Conservation (phyloP, 257 asterid species). For the Nicotiana benthamiana region DNA sequence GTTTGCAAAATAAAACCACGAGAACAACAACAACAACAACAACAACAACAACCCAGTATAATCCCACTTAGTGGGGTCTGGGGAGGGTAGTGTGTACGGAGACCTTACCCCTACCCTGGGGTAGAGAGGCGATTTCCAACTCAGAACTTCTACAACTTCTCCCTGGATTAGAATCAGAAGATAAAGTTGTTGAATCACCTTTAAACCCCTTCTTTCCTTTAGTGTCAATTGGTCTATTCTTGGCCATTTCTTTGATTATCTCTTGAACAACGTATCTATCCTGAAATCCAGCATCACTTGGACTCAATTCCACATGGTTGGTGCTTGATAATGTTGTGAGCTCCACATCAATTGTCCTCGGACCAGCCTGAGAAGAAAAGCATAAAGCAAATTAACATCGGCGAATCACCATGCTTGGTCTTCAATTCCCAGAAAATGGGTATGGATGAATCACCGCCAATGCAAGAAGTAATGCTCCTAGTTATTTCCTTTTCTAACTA, state of each 20-base stretch:
- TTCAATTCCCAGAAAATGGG: not conserved
- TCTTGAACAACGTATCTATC: conserved; percentile 96
- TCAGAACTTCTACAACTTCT: not conserved
- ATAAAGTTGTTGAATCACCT: conserved; percentile 36
- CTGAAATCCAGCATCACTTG: conserved; percentile 93
- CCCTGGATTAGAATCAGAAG: not conserved
- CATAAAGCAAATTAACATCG: conserved; percentile 10
- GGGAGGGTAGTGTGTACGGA: too few species aligned
- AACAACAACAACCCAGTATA: too few species aligned
- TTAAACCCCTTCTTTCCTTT: conserved; percentile 91
- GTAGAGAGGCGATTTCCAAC: too few species aligned
- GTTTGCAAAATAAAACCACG: not conserved
- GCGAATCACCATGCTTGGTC: not conserved
- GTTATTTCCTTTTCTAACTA: not conserved
- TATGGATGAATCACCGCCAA: not conserved
- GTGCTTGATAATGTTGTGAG: conserved; percentile 79
- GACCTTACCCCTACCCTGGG: too few species aligned
- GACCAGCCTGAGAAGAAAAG: conserved; percentile 62
- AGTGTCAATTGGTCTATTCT: conserved; percentile 81
- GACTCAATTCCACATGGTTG: conserved; percentile 89
- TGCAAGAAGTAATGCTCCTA: not conserved
- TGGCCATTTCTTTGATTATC: conserved; percentile 96
- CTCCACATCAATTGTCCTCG: conserved; percentile 76
- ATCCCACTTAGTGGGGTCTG: too few species aligned
- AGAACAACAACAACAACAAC: too few species aligned